Evolutionary conservation across 805 yeast genomes (phyloP), one percentile per base, ranked within the genome.

Genomic region (Wickerhamomyces hampshirensis): DNA sequence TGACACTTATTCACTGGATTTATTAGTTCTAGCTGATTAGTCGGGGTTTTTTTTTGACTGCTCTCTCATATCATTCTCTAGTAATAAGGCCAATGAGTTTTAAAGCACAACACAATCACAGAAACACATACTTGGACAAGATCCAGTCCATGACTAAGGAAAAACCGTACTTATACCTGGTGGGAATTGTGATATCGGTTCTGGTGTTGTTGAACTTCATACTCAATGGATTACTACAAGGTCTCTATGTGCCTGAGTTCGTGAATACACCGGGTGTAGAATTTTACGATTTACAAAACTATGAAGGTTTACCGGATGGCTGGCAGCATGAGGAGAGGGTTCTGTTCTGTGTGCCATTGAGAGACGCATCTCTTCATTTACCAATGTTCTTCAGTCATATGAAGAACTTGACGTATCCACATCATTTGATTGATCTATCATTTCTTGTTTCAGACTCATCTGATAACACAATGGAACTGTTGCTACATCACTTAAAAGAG

Each of bases 361-460:
- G 97, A 64, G 96, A 89, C 57, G 97, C 97, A 1, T 84, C 88
- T 6, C 75, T 82, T 15, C 96, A 88, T 65, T 66, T 89, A 57
- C 89, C 91, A 28, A 82, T 87, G 86, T 87, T 89, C 53, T 89
- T 89, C 54, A 70, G 77, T 26, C 95, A 88, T 60, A 73, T 89
- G 82, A 68, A 63, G 39, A 80, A 80, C 57, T 68, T 88, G 55
- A 77, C 95, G 1, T 88, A 88, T 59, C 96, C 96, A 15, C 97
- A 89, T 58, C 75, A 81, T 52, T 68, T 86, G 41, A 80, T 89
- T 35, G 97, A 89, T 58, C 69, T 70, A 56, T 76, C 96, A 15
- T 91, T 91, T 55, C 63, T 91, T 50, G 96, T 91, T 5, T 80
- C 93, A 35, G 98, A 91, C 62, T 82, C 95, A 3, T 77, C 83